phyloP scores from a whole-genome alignment of 345 rosid genomes.

The Citrus unshiu region DNA sequence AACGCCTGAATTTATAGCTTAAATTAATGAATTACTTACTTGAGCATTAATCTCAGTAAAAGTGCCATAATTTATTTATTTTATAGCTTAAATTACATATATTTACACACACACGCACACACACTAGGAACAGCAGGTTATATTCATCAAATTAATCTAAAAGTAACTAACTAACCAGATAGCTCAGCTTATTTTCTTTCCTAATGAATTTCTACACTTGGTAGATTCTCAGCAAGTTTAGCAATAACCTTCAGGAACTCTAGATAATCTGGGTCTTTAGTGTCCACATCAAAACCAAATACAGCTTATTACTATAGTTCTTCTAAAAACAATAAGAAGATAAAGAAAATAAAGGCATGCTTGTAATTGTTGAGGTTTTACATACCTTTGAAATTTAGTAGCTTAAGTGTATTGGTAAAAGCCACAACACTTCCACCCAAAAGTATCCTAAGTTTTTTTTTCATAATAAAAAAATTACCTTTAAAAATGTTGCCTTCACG shows the following conservation, averaged over 20 bases:
- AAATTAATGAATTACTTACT: too few relatives aligned
- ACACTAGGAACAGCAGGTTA: background rate
- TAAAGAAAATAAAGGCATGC: background rate
- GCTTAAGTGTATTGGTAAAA: too few relatives aligned
- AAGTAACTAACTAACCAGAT: slow-evolving; percentile 37
- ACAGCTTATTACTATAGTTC: background rate
- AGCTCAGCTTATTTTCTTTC: slow-evolving; percentile 66
- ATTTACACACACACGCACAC: too few relatives aligned
- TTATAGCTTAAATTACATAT: too few relatives aligned
- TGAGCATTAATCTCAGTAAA: too few relatives aligned
- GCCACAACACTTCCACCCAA: background rate
- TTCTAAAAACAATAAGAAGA: background rate
- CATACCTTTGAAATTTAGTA: background rate
- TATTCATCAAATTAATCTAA: background rate
- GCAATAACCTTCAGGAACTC: slow-evolving; percentile 64
- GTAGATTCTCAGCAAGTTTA: slow-evolving; percentile 59
- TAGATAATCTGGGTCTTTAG: slow-evolving; percentile 58
- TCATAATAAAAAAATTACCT: slow-evolving; percentile 15
- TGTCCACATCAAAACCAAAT: background rate
- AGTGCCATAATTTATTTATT: too few relatives aligned
- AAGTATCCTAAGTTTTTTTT: background rate
- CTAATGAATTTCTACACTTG: slow-evolving; percentile 56
- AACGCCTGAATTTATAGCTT: too few relatives aligned
- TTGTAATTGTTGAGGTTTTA: too few relatives aligned
- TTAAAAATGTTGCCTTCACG: slow-evolving; percentile 63